Evolutionary conservation across 805 yeast genomes (phyloP), one percentile per base, ranked within the genome.

Genomic region (Candida quercuum): DNA sequence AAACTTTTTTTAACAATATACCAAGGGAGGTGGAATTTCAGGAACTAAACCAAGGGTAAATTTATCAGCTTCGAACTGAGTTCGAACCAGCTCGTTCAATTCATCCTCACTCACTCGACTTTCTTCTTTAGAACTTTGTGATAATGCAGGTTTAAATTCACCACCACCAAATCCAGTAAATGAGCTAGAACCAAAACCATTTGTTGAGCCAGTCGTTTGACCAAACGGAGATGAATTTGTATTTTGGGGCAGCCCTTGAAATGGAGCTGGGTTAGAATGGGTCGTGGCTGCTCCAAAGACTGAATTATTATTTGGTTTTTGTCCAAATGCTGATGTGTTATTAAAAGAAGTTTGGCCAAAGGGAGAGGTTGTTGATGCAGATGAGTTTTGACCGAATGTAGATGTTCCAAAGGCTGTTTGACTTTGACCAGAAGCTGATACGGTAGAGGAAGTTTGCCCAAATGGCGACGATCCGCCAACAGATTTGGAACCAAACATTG

Each of bases 31-130:
- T 3, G 87, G 78, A 6, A 76, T 49, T 41, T 82, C 91, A 0
- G 94, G 94, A 2, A 84, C 75, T 19, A 60, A 58, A 0, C 89
- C 91, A 23, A 83, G 49, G n/a, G 57, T 52, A 46, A 84, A 84
- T 5, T 41, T 37, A 0, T 51, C 46, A 1, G 73, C 64, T 43
- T 66, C 53, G 54, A 84, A 86, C 17, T 71, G 69, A 6, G 59
- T 63, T 9, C 64, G 33, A 0, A 77, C 65, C 3, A 51, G 60
- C 5, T 69, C 71, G 33, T 72, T 60, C 3, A 78, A 47, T 4
- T 71, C 74, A 0, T 60, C 64, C 5, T 59, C 48, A 3, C 48
- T 48, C 0, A 56, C 45, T 9, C 46, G 59, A 40, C 40, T 60
- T 5, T 54, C 56, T 29, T 60, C 56, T 5, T 53, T 49, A 3